Base-by-base conservation (phyloP, 495 filamentous ascomycete genomes). In the Lepraria neglecta region DNA sequence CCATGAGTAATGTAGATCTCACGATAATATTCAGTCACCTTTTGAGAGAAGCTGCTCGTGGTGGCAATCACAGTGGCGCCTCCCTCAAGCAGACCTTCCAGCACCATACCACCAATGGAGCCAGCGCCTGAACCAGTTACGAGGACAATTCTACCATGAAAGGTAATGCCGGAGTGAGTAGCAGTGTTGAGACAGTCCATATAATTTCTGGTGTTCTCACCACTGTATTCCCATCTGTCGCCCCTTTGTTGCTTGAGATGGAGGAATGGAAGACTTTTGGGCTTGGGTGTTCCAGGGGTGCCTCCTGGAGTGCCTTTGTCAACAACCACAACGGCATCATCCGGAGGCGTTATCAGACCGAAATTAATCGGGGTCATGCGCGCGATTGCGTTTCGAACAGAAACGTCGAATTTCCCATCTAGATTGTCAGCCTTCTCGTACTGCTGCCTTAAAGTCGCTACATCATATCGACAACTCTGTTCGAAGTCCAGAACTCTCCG, bases 91-190 rank as follows among this genome's bases (percentile, higher is more conserved):
- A 24, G 24, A 24, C 24, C 24, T 24, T 24, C 24, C 24, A 24
- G 24, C 24, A 24, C 24, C 24, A 24, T 24, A 24, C 24, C 24
- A 24, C 24, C 24, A 24, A 24, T 24, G 24, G 24, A 24, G 24
- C 24, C 24, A 24, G 24, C 24, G 24, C 24, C 24, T 24, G 24
- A 24, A 24, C 24, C 24, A 24, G 2, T 24, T 24, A 24, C 24
- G 24, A 15, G 68, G 65, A 27, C 58, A 63, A 57, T 70, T 70
- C 19, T 63, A 63, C 6, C 68, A 71, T 38, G 10, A 70, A 62
- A 21, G 68, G 67, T 17, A 69, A 42, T 30, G 69, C 55, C 19
- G 64, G 66, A 15, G 30, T 4, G 5, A 66, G 42, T 1, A 66
- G 68, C 9, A 51, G 33, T 0, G 63, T 62, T 35, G 52, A 21